These are phyloP conservation scores for Ascochyta fabae DNA, from an alignment of 2,329 filamentous ascomycete genomes.

Conservation along the genomic window DNA sequence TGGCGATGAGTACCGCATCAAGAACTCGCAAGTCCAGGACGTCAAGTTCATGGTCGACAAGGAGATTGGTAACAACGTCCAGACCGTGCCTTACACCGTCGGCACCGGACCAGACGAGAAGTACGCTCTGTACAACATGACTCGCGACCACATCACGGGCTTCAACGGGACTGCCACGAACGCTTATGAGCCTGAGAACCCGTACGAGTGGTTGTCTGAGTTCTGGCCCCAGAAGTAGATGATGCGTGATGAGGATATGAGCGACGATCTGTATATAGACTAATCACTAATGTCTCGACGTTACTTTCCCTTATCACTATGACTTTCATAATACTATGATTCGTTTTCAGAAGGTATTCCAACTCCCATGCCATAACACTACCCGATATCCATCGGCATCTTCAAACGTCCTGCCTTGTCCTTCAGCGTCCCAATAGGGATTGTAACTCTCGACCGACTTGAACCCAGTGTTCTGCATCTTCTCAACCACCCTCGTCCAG, in stretches of 20 bases:
- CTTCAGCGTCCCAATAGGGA: slow-evolving; percentile 52
- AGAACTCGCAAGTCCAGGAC: slow-evolving; percentile 27
- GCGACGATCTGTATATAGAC: slow-evolving; percentile 1
- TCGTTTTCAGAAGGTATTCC: slow-evolving; percentile 4
- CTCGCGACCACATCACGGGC: slow-evolving; percentile 30
- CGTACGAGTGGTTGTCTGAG: slow-evolving; percentile 31
- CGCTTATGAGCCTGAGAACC: slow-evolving; percentile 28
- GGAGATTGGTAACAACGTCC: slow-evolving; percentile 37
- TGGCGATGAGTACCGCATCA: slow-evolving; percentile 35
- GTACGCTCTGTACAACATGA: slow-evolving; percentile 35
- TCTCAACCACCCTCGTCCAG: slow-evolving; percentile 40
- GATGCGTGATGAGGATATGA: neutral
- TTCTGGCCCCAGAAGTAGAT: slow-evolving; percentile 27
- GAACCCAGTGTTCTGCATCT: slow-evolving; percentile 48
- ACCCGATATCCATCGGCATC: slow-evolving; percentile 56
- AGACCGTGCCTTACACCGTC: slow-evolving; percentile 34
- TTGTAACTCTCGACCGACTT: slow-evolving; percentile 50
- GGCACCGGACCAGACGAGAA: slow-evolving; percentile 37
- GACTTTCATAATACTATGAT: no score
- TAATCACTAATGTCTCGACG: slow-evolving; percentile 3
- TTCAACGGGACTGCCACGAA: slow-evolving; percentile 28
- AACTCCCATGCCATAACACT: slow-evolving; percentile 48
- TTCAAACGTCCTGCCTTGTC: slow-evolving; percentile 53
- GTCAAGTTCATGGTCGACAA: slow-evolving; percentile 33
- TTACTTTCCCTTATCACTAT: neutral